Conservation (phyloP, 2,329 filamentous ascomycete genomes). For the Cladophialophora yegresii region DNA sequence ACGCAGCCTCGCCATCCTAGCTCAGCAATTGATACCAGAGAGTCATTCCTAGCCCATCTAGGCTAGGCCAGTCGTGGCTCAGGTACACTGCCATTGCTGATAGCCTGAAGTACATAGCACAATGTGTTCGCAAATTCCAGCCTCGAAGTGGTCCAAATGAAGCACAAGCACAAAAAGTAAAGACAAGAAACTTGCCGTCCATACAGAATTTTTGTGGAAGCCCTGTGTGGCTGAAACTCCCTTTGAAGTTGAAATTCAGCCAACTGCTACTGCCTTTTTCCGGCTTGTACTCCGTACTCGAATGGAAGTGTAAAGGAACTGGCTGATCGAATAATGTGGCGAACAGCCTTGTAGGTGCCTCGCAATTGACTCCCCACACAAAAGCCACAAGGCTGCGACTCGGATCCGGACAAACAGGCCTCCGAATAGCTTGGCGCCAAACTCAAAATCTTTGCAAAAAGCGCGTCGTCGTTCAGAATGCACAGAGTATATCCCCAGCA, state of each 20-base stretch:
- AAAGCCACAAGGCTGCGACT: not conserved
- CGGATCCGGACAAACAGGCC: not conserved
- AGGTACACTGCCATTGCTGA: not conserved
- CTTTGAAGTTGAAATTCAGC: not conserved
- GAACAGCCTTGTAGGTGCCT: not conserved
- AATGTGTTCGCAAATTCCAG: not conserved
- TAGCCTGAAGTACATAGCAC: not conserved
- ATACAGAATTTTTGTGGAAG: not conserved
- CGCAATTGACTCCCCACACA: not conserved
- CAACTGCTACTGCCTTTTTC: not conserved
- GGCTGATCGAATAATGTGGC: too few species aligned
- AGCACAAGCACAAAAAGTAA: not conserved
- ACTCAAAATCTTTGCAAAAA: not conserved
- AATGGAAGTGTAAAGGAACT: not conserved
- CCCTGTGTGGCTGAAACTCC: not conserved
- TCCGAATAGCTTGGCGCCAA: conserved; percentile 3
- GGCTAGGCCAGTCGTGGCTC: not conserved
- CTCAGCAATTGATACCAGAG: not conserved
- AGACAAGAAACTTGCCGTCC: not conserved
- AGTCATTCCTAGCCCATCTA: not conserved
- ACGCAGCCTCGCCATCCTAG: not conserved
- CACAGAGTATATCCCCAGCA: not conserved
- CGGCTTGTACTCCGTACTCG: too few species aligned
- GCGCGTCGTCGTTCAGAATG: not conserved
- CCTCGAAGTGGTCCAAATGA: not conserved